These are phyloP conservation scores for Amanita rubescens DNA, from an alignment of 768 basidiomycete species.

Conservation along the genomic window DNA sequence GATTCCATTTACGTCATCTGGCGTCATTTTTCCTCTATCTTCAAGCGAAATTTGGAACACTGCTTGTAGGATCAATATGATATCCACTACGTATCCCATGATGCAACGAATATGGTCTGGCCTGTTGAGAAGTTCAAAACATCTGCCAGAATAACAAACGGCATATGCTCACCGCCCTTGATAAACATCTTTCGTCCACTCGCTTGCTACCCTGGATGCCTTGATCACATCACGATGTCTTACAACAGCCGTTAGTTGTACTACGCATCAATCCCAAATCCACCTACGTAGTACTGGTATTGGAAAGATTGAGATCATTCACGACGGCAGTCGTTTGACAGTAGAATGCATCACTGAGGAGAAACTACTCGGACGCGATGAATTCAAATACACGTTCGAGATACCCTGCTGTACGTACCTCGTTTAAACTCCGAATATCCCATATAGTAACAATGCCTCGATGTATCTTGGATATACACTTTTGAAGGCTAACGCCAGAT, in stretches of 20 bases:
- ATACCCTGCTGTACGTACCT: not conserved
- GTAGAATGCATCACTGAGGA: not conserved
- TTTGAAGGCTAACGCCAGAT: not conserved
- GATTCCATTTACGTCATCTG: not conserved
- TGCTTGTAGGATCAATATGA: not conserved
- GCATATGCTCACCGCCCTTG: not conserved
- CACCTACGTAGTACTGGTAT: not conserved
- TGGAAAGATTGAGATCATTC: not conserved
- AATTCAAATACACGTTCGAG: not conserved
- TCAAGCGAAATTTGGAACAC: not conserved
- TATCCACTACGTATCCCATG: slow-evolving; percentile 1
- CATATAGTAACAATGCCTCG: slow-evolving; percentile 1
- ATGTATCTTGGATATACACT: not conserved
- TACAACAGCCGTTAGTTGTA: too few relatives aligned
- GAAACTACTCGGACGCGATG: not conserved
- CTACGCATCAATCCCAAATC: too few relatives aligned
- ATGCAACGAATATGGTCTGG: not conserved
- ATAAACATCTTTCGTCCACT: too few relatives aligned
- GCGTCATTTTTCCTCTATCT: not conserved
- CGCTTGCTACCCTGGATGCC: too few relatives aligned
- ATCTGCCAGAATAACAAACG: too few relatives aligned
- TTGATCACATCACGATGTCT: too few relatives aligned
- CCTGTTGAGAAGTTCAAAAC: not conserved
- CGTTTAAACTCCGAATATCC: not conserved
- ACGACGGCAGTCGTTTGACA: not conserved